phyloP scores from a whole-genome alignment of 805 yeast species.

The Ogataea haglerorum region DNA sequence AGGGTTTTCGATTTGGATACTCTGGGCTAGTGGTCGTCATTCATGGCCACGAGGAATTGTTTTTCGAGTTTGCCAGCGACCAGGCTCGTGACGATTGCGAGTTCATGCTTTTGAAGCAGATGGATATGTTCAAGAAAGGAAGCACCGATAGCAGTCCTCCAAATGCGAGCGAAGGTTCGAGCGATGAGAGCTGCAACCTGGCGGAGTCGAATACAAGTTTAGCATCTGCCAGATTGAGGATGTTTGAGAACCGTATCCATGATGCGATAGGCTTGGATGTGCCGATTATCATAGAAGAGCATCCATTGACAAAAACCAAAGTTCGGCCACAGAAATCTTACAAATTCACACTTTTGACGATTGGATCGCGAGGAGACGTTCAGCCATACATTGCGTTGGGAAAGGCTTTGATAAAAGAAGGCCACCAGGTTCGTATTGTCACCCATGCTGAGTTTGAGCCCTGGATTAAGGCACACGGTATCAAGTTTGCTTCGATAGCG shows the following conservation, averaged over 20 bases:
- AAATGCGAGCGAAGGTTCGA: constrained; percentile 14
- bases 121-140: constrained; percentile 40
- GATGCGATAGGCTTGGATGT: constrained; percentile 59
- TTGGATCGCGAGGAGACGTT: constrained; percentile 95
- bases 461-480: constrained; percentile 67
- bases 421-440: constrained; percentile 80
- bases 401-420: constrained; percentile 71
- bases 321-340: constrained; percentile 52
- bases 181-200: constrained; percentile 31
- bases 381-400: constrained; percentile 95
- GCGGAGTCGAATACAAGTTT: constrained; percentile 31
- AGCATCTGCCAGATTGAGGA: constrained; percentile 57
- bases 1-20: constrained; percentile 66
- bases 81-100: constrained; percentile 74
- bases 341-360: constrained; percentile 70
- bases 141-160: constrained; percentile 8
- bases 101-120: constrained; percentile 44
- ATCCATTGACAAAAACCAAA: constrained; percentile 39
- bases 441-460: constrained; percentile 78
- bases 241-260: constrained; percentile 65
- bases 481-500: constrained; percentile 71
- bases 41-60: constrained; percentile 71
- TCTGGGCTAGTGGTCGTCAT: constrained; percentile 68
- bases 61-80: constrained; percentile 68
- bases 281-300: constrained; percentile 67